Conservation (phyloP, 352 stramenopile species). For the Blastocystis sp. region DNA sequence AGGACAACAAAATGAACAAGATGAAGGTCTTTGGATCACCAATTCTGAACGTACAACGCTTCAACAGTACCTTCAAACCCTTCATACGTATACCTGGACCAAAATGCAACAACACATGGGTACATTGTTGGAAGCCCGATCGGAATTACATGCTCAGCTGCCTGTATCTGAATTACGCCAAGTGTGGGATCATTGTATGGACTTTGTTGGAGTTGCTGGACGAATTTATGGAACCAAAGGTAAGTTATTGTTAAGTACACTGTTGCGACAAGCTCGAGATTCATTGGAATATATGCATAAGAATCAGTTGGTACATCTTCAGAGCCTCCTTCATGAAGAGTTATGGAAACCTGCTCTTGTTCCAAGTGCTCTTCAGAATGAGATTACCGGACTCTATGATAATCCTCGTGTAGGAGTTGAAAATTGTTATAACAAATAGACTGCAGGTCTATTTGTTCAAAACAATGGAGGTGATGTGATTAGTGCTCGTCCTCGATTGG, state of each 20-base stretch:
- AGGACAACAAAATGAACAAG: neutral
- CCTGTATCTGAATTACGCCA: neutral
- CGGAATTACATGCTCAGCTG: conserved; percentile 1
- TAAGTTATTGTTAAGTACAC: conserved; percentile 1
- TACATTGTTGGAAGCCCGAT: conserved; percentile 14
- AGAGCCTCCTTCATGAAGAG: conserved; percentile 31
- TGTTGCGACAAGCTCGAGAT: conserved; percentile 21
- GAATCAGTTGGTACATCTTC: conserved; percentile 1
- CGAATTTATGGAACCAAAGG: conserved; percentile 14
- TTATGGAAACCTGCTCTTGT: conserved; percentile 37
- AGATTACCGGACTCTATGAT: neutral
- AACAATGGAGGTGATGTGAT: neutral
- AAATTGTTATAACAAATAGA: neutral
- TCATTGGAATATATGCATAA: conserved; percentile 24
- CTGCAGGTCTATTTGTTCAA: neutral
- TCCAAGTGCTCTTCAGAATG: conserved; percentile 11
- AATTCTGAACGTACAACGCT: neutral
- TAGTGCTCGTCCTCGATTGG: neutral
- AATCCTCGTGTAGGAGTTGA: neutral
- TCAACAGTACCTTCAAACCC: neutral
- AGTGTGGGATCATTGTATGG: conserved; percentile 53
- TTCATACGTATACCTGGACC: conserved; percentile 32
- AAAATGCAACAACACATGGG: conserved; percentile 11
- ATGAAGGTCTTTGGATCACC: neutral
- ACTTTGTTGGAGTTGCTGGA: conserved; percentile 25